Evolutionary conservation across 257 asterid genomes (phyloP).

Genomic region (Catharanthus roseus): DNA sequence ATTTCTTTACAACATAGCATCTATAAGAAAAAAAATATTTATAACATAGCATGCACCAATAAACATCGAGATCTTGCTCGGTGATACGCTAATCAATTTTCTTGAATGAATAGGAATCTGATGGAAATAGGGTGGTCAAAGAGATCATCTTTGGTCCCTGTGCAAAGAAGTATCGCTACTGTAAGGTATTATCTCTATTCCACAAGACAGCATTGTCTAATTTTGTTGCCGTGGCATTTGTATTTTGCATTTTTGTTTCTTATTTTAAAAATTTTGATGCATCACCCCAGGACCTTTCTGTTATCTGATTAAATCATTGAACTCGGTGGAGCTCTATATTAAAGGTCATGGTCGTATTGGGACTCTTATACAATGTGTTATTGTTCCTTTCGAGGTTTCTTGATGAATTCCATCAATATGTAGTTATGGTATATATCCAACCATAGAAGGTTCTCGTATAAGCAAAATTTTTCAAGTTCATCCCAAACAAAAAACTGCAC

Average conservation of each 20-base stretch:
- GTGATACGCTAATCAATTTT: neutral
- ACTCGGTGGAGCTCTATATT: constrained; percentile 1
- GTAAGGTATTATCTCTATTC: constrained; percentile 51
- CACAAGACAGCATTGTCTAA: neutral
- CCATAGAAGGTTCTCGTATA: neutral
- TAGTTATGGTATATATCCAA: neutral
- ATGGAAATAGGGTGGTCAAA: constrained; percentile 67
- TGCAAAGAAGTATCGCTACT: constrained; percentile 60
- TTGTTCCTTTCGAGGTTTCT: no score
- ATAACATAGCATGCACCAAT: neutral
- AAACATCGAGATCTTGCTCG: neutral
- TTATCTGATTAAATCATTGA: neutral
- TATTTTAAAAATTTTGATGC: neutral
- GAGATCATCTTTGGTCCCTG: constrained; percentile 65
- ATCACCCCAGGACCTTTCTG: neutral
- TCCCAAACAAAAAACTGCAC: neutral
- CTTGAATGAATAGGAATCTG: constrained; percentile 45
- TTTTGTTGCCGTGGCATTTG: neutral
- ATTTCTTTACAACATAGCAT: neutral
- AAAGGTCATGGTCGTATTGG: neutral
- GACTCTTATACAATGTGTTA: neutral
- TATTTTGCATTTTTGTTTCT: neutral
- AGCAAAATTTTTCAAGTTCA: neutral
- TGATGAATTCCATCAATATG: no score
- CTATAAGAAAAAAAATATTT: no score